Conservation (phyloP, 73 alveolate species). For the Paraurostyla sp. region DNA sequence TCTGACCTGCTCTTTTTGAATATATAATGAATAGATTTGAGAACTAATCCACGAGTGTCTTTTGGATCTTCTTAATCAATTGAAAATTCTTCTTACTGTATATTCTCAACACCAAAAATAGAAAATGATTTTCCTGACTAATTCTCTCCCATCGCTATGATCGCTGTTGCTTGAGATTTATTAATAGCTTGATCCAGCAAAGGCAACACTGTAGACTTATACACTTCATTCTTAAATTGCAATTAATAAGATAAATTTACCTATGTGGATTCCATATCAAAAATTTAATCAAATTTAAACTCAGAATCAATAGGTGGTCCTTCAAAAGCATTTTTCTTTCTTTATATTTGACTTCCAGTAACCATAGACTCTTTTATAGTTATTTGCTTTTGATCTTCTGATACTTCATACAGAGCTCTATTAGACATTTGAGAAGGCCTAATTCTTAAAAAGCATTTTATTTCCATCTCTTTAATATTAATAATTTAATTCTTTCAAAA, state of each 20-base stretch:
- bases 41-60: constrained; percentile 21
- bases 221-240: neutral
- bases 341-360: neutral
- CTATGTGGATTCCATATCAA: constrained; percentile 28
- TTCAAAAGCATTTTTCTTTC: neutral
- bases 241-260: neutral
- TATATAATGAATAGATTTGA: constrained; percentile 23
- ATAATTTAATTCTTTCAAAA: too few species aligned
- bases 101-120: constrained; percentile 35
- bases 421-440: constrained; percentile 20
- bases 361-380: neutral
- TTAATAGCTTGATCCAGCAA: constrained; percentile 8
- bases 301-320: constrained; percentile 39
- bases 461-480: neutral
- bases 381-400: neutral
- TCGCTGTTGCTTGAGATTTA: neutral
- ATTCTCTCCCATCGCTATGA: constrained; percentile 11
- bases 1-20: neutral
- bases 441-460: neutral
- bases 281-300: constrained; percentile 14
- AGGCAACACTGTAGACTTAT: constrained; percentile 10
- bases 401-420: neutral
- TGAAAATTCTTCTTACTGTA: constrained; percentile 20
- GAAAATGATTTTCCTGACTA: constrained; percentile 7
- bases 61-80: constrained; percentile 39